These are phyloP conservation scores for barley (Hordeum vulgare) DNA, from an alignment of 176 grass and related monocot species.

Conservation along the genomic window DNA sequence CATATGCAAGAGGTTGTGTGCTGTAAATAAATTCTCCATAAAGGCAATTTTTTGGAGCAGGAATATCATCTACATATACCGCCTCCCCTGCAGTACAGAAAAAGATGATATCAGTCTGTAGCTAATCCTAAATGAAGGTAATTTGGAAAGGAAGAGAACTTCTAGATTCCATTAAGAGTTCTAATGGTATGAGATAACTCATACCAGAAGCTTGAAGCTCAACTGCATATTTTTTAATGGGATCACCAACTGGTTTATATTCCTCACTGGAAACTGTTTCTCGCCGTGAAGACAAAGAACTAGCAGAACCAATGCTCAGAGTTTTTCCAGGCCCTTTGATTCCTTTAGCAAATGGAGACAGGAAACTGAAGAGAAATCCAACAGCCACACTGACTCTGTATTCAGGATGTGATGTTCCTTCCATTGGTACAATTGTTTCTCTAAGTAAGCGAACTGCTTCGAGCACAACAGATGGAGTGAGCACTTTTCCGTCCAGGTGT, in stretches of 20 bases:
- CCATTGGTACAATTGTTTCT: conserved; percentile 49
- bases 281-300: conserved; percentile 35
- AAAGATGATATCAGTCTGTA: not conserved
- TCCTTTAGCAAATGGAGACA: conserved; percentile 44
- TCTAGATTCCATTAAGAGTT: not conserved
- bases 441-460: conserved; percentile 40
- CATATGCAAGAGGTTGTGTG: conserved; percentile 51
- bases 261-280: conserved; percentile 22
- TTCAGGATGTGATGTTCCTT: conserved; percentile 50
- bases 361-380: conserved; percentile 66
- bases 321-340: conserved; percentile 29
- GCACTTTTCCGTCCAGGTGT: conserved; percentile 44
- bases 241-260: conserved; percentile 56
- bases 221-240: conserved; percentile 56
- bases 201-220: conserved; percentile 83
- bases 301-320: not conserved
- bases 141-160: not conserved
- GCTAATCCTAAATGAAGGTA: not conserved
- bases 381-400: conserved; percentile 69
- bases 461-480: conserved; percentile 46
- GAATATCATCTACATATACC: conserved; percentile 81
- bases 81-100: conserved; percentile 50
- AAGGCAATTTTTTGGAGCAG: conserved; percentile 61
- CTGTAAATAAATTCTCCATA: conserved; percentile 83
- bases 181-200: not conserved